Evolutionary conservation across 768 basidiomycete genomes (phyloP).

Genomic region (Mrakia gelida): DNA sequence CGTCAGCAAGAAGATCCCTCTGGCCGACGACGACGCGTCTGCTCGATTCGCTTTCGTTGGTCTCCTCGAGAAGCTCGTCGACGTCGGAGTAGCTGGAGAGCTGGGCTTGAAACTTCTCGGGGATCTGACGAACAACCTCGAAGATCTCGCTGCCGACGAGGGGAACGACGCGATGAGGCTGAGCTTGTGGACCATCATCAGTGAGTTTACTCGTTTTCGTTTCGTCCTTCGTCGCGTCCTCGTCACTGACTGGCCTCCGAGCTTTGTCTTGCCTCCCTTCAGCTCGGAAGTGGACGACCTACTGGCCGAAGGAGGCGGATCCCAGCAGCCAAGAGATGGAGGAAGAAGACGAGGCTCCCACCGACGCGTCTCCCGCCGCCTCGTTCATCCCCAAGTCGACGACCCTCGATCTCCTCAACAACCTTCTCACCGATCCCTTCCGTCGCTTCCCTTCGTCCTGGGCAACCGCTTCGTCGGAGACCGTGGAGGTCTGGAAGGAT

Average conservation of each 20-base stretch:
- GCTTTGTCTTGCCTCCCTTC: not conserved
- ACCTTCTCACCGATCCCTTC: conserved; percentile 32
- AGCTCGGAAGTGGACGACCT: conserved; percentile 24
- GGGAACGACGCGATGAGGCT: conserved; percentile 24
- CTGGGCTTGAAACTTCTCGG: conserved; percentile 30
- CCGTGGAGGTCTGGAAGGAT: conserved; percentile 12
- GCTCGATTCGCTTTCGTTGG: conserved; percentile 14
- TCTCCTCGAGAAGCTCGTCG: conserved; percentile 20
- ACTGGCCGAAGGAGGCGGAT: conserved; percentile 15
- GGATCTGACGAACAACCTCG: conserved; percentile 29
- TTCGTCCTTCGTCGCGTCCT: not conserved
- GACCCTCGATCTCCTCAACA: conserved; percentile 25
- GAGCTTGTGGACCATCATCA: conserved; percentile 19
- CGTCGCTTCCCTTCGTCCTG: conserved; percentile 25
- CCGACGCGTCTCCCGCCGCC: not conserved
- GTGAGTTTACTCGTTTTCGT: not conserved
- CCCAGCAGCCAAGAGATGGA: conserved; percentile 1
- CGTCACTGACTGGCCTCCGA: not conserved
- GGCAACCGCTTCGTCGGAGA: conserved; percentile 12
- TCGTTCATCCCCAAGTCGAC: conserved; percentile 11
- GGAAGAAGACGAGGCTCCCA: not conserved
- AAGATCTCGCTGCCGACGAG: conserved; percentile 20
- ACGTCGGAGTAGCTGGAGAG: conserved; percentile 18
- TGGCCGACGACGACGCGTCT: not conserved
- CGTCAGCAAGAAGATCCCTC: conserved; percentile 1